Evolutionary conservation across 1,284 basidiomycete genomes (phyloP), one percentile per base, ranked within the genome.

Genomic region (Sporisorium reilianum): DNA sequence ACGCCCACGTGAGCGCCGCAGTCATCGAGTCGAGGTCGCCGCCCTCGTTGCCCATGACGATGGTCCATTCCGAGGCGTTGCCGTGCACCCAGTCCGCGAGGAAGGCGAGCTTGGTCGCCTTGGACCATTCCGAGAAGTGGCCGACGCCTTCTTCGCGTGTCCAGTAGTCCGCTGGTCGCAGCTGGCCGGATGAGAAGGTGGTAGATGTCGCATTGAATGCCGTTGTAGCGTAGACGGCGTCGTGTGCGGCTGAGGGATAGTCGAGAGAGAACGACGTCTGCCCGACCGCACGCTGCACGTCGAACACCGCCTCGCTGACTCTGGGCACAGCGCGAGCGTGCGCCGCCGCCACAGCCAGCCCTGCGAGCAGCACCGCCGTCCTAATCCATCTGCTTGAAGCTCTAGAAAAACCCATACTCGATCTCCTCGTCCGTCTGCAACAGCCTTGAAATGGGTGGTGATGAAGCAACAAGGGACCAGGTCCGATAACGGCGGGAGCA

Each of bases 21-120:
- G 81, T 69, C 80, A 84, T 81, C 9, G 73, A 78, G 62, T 85
- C 85, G 20, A 82, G 68, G 56, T 86, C 85, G 6, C 81, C 83
- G 20, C 80, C 85, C 58, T 85, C 85, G 64, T 85, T 85, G 18
- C 85, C 85, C 83, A 85, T 82, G 3, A 85, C 85, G 3, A 86
- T 48, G 34, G 78, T 73, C 85, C 85, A 86, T 23, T 85, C 82
- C 20, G 38, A 7, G 0, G 65, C 77, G n/a, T 76, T 79, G 45
- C 78, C 81, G 12, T 55, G 28, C 0, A 62, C 55, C 46, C 85
- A 60, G 32, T 81, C 85, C 11, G 59, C 22, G 25, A 85, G 55
- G 55, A 85, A 85, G 23, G 75, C 60, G 5, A 63, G 75, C 69
- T 85, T 85, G 40, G 70, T 66, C 12, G 71, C 51, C 23, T 79